Evolutionary conservation across 2,329 filamentous ascomycete species (phyloP).

Genomic region (Monascus ruber): DNA sequence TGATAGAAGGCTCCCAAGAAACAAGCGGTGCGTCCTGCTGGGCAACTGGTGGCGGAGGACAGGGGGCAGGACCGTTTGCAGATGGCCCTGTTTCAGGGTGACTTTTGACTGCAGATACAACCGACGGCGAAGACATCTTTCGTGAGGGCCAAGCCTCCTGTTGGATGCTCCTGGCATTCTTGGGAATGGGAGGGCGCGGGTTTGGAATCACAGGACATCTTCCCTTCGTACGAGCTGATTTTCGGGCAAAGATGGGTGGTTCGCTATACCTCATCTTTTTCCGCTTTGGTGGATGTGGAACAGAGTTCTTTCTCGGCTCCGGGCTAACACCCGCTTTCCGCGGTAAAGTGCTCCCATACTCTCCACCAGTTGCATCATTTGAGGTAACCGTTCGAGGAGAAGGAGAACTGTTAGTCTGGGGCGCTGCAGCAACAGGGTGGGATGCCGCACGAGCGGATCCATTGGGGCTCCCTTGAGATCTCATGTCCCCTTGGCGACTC

Average conservation of each 20-base stretch:
- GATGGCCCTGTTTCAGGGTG: conserved; percentile 13
- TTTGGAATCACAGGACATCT: conserved; percentile 31
- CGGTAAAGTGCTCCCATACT: conserved; percentile 6
- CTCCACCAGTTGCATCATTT: conserved; percentile 6
- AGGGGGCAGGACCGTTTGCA: conserved; percentile 17
- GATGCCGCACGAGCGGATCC: conserved; percentile 5
- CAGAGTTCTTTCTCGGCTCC: conserved; percentile 8
- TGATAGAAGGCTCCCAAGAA: conserved; percentile 50
- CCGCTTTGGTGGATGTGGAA: conserved; percentile 30
- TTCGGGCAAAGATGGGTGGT: conserved; percentile 41
- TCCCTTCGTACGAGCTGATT: conserved; percentile 30
- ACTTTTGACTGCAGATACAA: conserved; percentile 6
- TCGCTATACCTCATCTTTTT: conserved; percentile 43
- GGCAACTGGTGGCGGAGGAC: conserved; percentile 9
- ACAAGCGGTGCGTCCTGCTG: conserved; percentile 19
- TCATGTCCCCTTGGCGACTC: conserved; percentile 18
- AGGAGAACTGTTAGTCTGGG: conserved; percentile 19
- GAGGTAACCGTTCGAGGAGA: conserved; percentile 8
- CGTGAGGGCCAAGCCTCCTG: conserved; percentile 13
- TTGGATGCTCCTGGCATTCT: conserved; percentile 15
- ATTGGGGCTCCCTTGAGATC: conserved; percentile 16
- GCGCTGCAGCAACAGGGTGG: conserved; percentile 6
- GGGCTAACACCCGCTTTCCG: conserved; percentile 15
- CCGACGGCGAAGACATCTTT: conserved; percentile 10
- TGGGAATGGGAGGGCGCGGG: conserved; percentile 21